phyloP scores from a whole-genome alignment of 768 basidiomycete genomes.

The Suillus weaverae region DNA sequence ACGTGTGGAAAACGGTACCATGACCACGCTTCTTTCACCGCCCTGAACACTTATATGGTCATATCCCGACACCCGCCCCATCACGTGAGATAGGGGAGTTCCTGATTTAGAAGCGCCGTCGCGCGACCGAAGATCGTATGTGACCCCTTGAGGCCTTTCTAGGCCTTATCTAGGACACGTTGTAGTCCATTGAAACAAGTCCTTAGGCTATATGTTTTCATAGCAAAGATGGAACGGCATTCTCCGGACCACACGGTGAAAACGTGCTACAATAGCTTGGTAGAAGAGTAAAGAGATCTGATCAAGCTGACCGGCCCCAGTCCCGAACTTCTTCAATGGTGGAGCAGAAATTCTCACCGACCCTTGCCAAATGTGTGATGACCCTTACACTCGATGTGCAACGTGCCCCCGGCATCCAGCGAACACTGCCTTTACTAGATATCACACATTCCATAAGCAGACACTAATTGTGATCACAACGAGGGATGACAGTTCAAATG shows the following conservation, averaged over 20 bases:
- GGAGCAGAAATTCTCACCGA: background rate
- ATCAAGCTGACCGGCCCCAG: background rate
- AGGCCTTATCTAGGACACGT: background rate
- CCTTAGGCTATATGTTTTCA: too few relatives aligned
- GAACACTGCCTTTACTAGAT: constrained; percentile 7
- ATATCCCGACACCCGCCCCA: background rate
- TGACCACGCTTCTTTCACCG: background rate
- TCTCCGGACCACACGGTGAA: background rate
- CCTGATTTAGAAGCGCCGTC: background rate
- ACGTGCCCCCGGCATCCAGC: constrained; percentile 28
- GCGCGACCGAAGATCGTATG: too few relatives aligned
- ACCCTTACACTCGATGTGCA: constrained; percentile 11
- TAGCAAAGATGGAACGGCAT: background rate
- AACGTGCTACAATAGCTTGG: background rate
- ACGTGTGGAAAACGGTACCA: background rate
- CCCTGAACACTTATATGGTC: background rate
- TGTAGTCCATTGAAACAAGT: background rate
- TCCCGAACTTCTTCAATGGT: constrained; percentile 3
- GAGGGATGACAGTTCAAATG: constrained; percentile 19
- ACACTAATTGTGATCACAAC: constrained; percentile 29
- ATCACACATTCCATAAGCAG: constrained; percentile 17
- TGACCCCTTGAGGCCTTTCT: too few relatives aligned
- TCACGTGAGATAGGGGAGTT: background rate
- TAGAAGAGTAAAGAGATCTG: background rate
- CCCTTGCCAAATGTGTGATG: background rate